A percentile compares a stretch with the other conserved stretches of the same genome.
These are phyloP conservation scores for Talaromyces trachyspermus DNA, from an alignment of 495 filamentous ascomycete species.

Conservation along the genomic window DNA sequence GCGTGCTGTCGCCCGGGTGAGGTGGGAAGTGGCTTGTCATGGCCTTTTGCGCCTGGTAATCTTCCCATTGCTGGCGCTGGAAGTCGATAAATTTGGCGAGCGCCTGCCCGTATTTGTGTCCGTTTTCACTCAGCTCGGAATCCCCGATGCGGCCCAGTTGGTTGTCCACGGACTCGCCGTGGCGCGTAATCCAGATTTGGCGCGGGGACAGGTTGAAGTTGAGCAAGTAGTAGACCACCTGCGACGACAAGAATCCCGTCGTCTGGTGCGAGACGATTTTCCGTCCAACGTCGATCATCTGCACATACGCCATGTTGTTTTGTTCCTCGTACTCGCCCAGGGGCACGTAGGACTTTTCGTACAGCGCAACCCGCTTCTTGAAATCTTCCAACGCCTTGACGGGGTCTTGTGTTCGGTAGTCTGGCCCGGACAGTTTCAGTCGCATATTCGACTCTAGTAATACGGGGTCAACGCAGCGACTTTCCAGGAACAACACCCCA, in stretches of 20 bases:
- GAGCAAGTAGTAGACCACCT: constrained; percentile 85
- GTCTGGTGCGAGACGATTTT: constrained; percentile 89
- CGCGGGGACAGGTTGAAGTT: constrained; percentile 94
- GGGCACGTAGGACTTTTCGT: constrained; percentile 87
- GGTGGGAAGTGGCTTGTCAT: constrained; percentile 71
- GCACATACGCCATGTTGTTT: constrained; percentile 80
- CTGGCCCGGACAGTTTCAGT: constrained; percentile 90
- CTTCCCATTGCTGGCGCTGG: constrained; percentile 68
- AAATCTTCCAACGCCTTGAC: constrained; percentile 77
- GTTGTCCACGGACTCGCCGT: constrained; percentile 82
- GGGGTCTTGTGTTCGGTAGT: constrained; percentile 92
- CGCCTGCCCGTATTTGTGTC: constrained; percentile 61
- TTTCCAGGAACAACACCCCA: constrained; percentile 94
- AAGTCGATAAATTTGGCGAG: constrained; percentile 70
- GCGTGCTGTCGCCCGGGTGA: constrained; percentile 79
- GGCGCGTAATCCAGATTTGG: constrained; percentile 96
- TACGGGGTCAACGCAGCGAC: constrained; percentile 72
- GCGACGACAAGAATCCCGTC: constrained; percentile 80
- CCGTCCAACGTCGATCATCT: constrained; percentile 96
- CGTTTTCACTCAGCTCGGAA: constrained; percentile 69
- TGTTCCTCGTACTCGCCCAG: constrained; percentile 87
- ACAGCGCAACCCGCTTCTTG: constrained; percentile 85
- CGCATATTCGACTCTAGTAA: constrained; percentile 96
- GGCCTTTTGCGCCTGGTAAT: constrained; percentile 66
- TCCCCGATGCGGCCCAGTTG: constrained; percentile 73